Conservation (phyloP, 148 eudicot genomes). For the Heliosperma pusillum region DNA sequence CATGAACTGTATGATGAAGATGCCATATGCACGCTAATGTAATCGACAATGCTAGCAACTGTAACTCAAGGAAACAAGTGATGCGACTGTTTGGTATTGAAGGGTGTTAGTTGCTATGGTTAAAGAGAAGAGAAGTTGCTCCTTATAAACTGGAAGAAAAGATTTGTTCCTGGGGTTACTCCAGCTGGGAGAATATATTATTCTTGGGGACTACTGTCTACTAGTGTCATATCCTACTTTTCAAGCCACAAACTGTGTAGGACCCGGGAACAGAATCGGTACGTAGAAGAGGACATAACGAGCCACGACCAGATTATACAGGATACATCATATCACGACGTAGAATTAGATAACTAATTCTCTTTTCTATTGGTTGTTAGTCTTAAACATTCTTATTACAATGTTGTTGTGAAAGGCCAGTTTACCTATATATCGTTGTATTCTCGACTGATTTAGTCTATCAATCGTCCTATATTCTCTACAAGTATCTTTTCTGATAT, state of each 20-base stretch:
- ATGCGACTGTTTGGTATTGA: constrained; percentile 13
- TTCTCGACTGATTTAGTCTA: constrained; percentile 10
- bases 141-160: constrained; percentile 48
- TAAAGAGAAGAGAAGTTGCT: constrained; percentile 23
- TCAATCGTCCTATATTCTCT: constrained; percentile 18
- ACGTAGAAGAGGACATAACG: constrained; percentile 22
- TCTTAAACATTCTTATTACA: constrained; percentile 21
- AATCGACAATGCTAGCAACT: constrained; percentile 3
- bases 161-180: constrained; percentile 40
- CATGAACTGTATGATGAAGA: constrained; percentile 51
- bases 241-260: constrained; percentile 33
- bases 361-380: constrained; percentile 6
- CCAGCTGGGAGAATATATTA: constrained; percentile 51
- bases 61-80: constrained; percentile 15
- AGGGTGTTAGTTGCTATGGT: constrained; percentile 23
- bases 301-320: constrained; percentile 15
- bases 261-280: constrained; percentile 29
- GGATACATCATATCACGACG: constrained; percentile 12
- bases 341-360: constrained; percentile 12
- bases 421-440: constrained; percentile 1
- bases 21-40: constrained; percentile 32
- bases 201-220: constrained; percentile 14
- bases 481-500: constrained; percentile 19
- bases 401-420: constrained; percentile 5
- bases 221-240: constrained; percentile 23